Evolutionary conservation across 2,329 filamentous ascomycete genomes (phyloP).

Genomic region (Talaromyces funiculosus): DNA sequence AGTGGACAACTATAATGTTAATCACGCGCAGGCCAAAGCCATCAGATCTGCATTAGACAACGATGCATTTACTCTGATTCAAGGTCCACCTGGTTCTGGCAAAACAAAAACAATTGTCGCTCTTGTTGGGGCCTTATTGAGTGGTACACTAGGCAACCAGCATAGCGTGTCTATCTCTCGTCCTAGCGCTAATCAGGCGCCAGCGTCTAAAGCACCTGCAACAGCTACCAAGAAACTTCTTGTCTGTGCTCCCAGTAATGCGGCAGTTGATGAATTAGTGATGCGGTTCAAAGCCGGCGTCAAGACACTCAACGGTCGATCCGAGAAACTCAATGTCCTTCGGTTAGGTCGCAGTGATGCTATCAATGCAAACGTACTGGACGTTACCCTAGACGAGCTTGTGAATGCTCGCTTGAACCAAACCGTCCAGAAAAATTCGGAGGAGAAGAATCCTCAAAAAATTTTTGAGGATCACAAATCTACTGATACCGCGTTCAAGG

Average conservation of each 20-base stretch:
- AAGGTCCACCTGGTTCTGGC: conserved; percentile 91
- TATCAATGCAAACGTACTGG: conserved; percentile 80
- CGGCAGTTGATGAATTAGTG: conserved; percentile 92
- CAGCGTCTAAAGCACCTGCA: conserved; percentile 28
- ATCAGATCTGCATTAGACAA: conserved; percentile 91
- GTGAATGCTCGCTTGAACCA: conserved; percentile 65
- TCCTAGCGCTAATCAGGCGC: conserved; percentile 35
- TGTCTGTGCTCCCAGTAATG: conserved; percentile 97
- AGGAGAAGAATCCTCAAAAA: conserved; percentile 51
- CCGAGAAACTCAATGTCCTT: conserved; percentile 75
- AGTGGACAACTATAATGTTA: conserved; percentile 74
- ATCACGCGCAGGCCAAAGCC: conserved; percentile 82
- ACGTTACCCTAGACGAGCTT: conserved; percentile 89
- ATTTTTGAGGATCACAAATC: conserved; percentile 65
- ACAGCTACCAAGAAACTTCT: conserved; percentile 71
- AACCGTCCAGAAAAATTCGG: conserved; percentile 39
- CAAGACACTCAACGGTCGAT: conserved; percentile 66
- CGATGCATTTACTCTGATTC: conserved; percentile 92
- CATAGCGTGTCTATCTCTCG: conserved; percentile 44
- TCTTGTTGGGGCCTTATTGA: conserved; percentile 83
- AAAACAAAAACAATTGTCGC: conserved; percentile 98
- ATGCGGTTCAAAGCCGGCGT: conserved; percentile 85
- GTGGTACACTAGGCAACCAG: conserved; percentile 49
- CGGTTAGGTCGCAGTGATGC: conserved; percentile 86
- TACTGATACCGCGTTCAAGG: conserved; percentile 60